phyloP scores from a whole-genome alignment of 495 filamentous ascomycete genomes.

The Lasiosphaeria miniovina region DNA sequence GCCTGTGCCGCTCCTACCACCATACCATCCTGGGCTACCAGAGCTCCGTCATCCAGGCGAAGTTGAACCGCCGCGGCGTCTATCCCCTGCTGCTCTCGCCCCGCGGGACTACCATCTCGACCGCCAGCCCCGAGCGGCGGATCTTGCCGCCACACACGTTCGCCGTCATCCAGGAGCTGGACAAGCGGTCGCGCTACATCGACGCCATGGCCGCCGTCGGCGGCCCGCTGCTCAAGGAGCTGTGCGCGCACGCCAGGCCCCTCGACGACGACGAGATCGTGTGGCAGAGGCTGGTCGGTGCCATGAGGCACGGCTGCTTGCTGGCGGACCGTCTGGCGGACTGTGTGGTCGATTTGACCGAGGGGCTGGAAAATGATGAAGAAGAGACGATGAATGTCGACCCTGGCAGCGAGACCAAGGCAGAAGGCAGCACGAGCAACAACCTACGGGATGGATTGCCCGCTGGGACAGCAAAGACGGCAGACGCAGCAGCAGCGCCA shows the following conservation, averaged over 20 bases:
- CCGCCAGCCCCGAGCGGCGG: conserved; percentile 13
- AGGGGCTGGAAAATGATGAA: too few relatives aligned
- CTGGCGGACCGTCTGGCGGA: conserved; percentile 7
- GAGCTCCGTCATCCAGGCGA: conserved; percentile 18
- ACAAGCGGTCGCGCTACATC: conserved; percentile 20
- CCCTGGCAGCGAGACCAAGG: not conserved
- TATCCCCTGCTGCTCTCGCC: conserved; percentile 10
- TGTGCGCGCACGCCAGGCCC: not conserved
- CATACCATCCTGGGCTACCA: conserved; percentile 20
- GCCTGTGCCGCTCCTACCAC: conserved; percentile 19
- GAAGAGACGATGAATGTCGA: not conserved
- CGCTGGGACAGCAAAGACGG: not conserved
- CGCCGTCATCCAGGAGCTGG: conserved; percentile 24
- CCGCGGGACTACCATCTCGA: conserved; percentile 22
- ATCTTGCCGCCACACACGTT: conserved; percentile 18
- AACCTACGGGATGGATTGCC: not conserved
- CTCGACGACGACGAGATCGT: not conserved
- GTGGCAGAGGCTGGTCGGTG: conserved; percentile 10
- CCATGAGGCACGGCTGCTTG: conserved; percentile 11
- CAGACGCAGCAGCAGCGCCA: not conserved
- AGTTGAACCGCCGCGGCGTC: not conserved
- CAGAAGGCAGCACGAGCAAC: not conserved
- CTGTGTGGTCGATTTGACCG: conserved; percentile 9
- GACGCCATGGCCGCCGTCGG: conserved; percentile 16
- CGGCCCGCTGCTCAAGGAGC: not conserved